A percentile compares a stretch with the other conserved stretches of the same genome.
Evolutionary conservation across 495 filamentous ascomycete species (phyloP).

Genomic region (Friedmanniomyces endolithicus): DNA sequence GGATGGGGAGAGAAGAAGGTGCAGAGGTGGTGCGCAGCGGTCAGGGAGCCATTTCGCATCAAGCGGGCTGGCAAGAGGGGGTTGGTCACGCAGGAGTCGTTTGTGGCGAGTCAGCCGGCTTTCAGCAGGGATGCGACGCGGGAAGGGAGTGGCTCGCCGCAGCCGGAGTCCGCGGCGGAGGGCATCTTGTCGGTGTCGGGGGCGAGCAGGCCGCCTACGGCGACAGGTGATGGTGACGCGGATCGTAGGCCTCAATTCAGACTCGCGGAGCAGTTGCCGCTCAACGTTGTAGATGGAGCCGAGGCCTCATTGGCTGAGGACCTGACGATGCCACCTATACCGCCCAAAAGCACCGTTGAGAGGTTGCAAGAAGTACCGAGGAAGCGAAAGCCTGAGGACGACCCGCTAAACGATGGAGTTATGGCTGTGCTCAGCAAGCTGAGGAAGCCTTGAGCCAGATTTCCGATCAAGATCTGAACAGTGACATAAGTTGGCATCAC

Average conservation of each 20-base stretch:
- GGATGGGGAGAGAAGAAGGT: slow-evolving; percentile 97
- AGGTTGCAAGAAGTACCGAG: slow-evolving; percentile 25
- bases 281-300: slow-evolving; percentile 23
- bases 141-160: slow-evolving; percentile 15
- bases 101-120: slow-evolving; percentile 15
- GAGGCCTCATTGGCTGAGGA: slow-evolving; percentile 33
- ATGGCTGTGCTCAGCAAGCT: slow-evolving; percentile 47
- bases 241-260: slow-evolving; percentile 23
- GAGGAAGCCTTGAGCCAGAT: slow-evolving; percentile 2
- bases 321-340: slow-evolving; percentile 6
- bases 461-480: no score
- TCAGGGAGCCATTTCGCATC: slow-evolving; percentile 72
- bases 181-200: background rate
- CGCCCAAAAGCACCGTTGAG: slow-evolving; percentile 2
- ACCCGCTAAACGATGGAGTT: slow-evolving; percentile 40
- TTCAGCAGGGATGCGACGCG: slow-evolving; percentile 15
- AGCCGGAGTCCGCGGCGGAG: background rate
- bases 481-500: no score
- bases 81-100: slow-evolving; percentile 25
- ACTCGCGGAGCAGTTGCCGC: slow-evolving; percentile 23
- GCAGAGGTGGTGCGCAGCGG: slow-evolving; percentile 62
- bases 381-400: slow-evolving; percentile 25
- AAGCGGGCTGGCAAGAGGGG: slow-evolving; percentile 51
- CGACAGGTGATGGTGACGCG: slow-evolving; percentile 14
- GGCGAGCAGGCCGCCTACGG: background rate